Conservation (phyloP, 352 stramenopile species). For the Pythium aphanidermatum region DNA sequence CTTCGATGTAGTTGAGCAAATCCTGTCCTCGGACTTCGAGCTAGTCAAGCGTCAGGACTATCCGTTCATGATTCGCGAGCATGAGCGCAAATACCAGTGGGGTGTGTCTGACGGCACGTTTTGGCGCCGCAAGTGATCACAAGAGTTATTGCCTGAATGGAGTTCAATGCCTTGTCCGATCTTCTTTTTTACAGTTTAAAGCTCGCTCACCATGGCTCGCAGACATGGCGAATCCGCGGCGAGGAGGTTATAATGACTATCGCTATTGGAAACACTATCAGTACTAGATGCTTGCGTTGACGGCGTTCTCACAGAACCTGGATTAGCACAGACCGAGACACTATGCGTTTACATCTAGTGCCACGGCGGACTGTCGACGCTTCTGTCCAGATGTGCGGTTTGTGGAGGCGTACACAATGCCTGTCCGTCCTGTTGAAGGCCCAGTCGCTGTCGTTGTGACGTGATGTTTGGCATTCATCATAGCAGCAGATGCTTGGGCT, state of each 20-base stretch:
- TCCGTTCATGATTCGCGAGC: constrained; percentile 91
- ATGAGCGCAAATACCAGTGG: constrained; percentile 91
- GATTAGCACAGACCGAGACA: background rate
- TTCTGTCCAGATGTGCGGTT: constrained; percentile 67
- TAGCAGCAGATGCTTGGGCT: background rate
- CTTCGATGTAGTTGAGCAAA: constrained; percentile 51
- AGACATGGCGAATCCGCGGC: too few species aligned
- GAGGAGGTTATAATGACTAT: constrained; percentile 17
- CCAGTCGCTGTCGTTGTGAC: background rate
- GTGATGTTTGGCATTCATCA: constrained; percentile 4
- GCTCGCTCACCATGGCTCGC: background rate
- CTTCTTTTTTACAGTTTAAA: constrained; percentile 24
- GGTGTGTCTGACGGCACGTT: constrained; percentile 86
- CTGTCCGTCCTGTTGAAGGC: constrained; percentile 16
- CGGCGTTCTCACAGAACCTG: too few species aligned
- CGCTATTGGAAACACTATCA: constrained; percentile 27
- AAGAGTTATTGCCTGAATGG: background rate
- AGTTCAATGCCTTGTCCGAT: background rate
- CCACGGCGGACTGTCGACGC: constrained; percentile 66
- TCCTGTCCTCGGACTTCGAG: constrained; percentile 64
- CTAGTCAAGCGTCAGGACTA: constrained; percentile 79
- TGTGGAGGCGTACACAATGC: constrained; percentile 45
- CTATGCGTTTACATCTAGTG: constrained; percentile 79
- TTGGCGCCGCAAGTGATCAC: constrained; percentile 65
- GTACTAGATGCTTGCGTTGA: background rate